These are phyloP conservation scores for Phallus indusiatus DNA, from an alignment of 768 basidiomycete genomes.

Conservation along the genomic window DNA sequence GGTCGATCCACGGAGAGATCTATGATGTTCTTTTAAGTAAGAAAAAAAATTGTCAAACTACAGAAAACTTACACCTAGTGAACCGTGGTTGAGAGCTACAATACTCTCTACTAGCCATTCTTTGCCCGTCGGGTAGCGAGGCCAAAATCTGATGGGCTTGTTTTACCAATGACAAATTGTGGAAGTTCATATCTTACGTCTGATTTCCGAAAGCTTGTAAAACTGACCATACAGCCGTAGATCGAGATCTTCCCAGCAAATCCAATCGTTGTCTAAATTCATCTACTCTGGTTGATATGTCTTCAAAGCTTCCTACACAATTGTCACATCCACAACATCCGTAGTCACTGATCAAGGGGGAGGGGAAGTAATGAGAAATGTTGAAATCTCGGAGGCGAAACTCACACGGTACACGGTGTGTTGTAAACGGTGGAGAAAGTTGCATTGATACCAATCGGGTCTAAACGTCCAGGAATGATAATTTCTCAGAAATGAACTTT, in stretches of 20 bases:
- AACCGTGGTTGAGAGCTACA: conserved; percentile 64
- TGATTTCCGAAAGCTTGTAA: conserved; percentile 66
- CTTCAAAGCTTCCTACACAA: conserved; percentile 59
- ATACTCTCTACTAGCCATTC: conserved; percentile 61
- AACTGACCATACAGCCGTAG: conserved; percentile 69
- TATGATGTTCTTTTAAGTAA: neutral
- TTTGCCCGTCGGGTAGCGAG: conserved; percentile 52
- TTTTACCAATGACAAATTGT: neutral
- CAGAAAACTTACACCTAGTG: conserved; percentile 27
- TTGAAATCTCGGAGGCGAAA: neutral
- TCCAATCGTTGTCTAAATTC: conserved; percentile 51
- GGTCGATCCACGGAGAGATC: conserved; percentile 5
- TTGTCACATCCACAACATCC: conserved; percentile 71
- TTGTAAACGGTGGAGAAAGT: conserved; percentile 16
- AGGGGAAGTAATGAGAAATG: neutral
- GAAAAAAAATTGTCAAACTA: neutral
- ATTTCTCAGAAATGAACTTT: conserved; percentile 1
- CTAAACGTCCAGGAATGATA: conserved; percentile 12
- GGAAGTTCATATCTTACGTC: conserved; percentile 18
- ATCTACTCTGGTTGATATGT: conserved; percentile 59
- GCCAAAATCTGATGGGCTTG: conserved; percentile 34
- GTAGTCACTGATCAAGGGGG: conserved; percentile 27
- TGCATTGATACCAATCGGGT: conserved; percentile 19
- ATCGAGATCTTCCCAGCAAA: conserved; percentile 57
- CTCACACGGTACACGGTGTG: conserved; percentile 15